A percentile compares a stretch with the other conserved stretches of the same genome.
These are phyloP conservation scores for Thermochaetoides thermophila DNA, from an alignment of 495 filamentous ascomycete genomes.

Conservation along the genomic window DNA sequence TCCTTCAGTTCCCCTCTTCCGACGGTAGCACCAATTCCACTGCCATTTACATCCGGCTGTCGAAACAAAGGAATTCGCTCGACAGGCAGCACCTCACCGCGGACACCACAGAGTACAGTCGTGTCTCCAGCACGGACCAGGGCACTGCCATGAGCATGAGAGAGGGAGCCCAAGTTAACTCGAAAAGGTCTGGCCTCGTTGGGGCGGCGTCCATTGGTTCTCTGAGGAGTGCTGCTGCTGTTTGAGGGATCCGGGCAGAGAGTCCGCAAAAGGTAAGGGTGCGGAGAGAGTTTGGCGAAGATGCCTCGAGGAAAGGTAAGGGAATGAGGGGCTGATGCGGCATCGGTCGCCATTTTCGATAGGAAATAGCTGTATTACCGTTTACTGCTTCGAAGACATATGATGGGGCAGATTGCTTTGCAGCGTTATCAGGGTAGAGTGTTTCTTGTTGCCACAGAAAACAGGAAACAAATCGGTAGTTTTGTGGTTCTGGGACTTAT, in stretches of 20 bases:
- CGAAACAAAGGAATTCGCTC: slow-evolving; percentile 52
- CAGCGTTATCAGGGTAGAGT: too few relatives aligned
- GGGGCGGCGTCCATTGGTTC: slow-evolving; percentile 66
- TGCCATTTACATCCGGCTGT: slow-evolving; percentile 11
- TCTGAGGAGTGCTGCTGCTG: slow-evolving; percentile 38
- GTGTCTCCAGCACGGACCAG: slow-evolving; percentile 82
- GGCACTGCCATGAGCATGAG: slow-evolving; percentile 76
- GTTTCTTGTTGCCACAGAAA: too few relatives aligned
- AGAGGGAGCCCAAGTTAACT: slow-evolving; percentile 64
- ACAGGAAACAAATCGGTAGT: too few relatives aligned
- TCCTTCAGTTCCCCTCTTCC: slow-evolving; percentile 30
- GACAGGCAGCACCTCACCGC: slow-evolving; percentile 69
- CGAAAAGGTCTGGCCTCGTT: slow-evolving; percentile 51
- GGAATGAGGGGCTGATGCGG: slow-evolving; percentile 8
- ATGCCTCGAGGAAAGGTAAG: slow-evolving; percentile 64
- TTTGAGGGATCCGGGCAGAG: slow-evolving; percentile 41
- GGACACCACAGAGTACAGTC: slow-evolving; percentile 78
- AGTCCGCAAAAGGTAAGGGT: slow-evolving; percentile 77
- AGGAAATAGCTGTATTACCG: too few relatives aligned
- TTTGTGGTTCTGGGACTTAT: neutral
- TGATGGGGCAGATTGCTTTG: too few relatives aligned
- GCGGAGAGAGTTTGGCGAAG: slow-evolving; percentile 81
- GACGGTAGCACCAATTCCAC: neutral
- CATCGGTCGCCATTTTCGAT: too few relatives aligned
- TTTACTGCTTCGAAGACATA: too few relatives aligned